Percentiles rank a stretch among this genome's conserved stretches.
These are phyloP conservation scores for Nemania diffusa DNA, from an alignment of 2,329 filamentous ascomycete genomes.

Conservation along the genomic window DNA sequence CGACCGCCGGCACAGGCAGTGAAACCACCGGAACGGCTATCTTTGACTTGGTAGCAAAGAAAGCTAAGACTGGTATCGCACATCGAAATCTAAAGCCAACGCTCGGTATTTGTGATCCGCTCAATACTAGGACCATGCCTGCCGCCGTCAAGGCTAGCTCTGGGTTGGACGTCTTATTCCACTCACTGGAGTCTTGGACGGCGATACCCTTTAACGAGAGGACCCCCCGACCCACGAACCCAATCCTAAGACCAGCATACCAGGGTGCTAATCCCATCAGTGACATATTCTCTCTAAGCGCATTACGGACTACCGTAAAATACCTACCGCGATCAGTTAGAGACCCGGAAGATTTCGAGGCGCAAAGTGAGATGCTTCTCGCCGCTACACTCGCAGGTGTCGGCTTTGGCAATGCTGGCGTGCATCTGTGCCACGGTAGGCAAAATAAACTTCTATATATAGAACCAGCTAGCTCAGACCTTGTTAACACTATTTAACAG, in stretches of 20 bases:
- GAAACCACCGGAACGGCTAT: slow-evolving; percentile 98
- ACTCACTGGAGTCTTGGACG: slow-evolving; percentile 96
- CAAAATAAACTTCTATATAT: slow-evolving; percentile 14
- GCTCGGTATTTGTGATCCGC: slow-evolving; percentile 82
- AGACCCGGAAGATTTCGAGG: slow-evolving; percentile 90
- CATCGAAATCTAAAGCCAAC: slow-evolving; percentile 96
- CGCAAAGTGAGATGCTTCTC: slow-evolving; percentile 94
- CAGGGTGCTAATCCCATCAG: slow-evolving; percentile 98
- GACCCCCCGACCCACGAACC: slow-evolving; percentile 84
- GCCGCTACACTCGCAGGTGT: slow-evolving; percentile 94
- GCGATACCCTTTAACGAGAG: slow-evolving; percentile 94
- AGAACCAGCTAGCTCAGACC: not conserved
- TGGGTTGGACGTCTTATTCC: slow-evolving; percentile 93
- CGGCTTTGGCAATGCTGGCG: slow-evolving; percentile 96
- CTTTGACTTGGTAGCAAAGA: slow-evolving; percentile 90
- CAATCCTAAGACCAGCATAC: slow-evolving; percentile 90
- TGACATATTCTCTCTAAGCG: slow-evolving; percentile 93
- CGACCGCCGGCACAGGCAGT: slow-evolving; percentile 86
- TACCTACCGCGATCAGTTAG: slow-evolving; percentile 89
- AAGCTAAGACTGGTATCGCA: slow-evolving; percentile 94
- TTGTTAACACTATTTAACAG: slow-evolving; percentile 49
- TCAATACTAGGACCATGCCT: slow-evolving; percentile 97
- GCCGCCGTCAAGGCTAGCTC: slow-evolving; percentile 91
- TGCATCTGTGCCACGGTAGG: slow-evolving; percentile 77
- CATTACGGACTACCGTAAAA: slow-evolving; percentile 84